Base-by-base conservation (phyloP, 495 filamentous ascomycete genomes). In the Penicillium macrosclerotiorum region DNA sequence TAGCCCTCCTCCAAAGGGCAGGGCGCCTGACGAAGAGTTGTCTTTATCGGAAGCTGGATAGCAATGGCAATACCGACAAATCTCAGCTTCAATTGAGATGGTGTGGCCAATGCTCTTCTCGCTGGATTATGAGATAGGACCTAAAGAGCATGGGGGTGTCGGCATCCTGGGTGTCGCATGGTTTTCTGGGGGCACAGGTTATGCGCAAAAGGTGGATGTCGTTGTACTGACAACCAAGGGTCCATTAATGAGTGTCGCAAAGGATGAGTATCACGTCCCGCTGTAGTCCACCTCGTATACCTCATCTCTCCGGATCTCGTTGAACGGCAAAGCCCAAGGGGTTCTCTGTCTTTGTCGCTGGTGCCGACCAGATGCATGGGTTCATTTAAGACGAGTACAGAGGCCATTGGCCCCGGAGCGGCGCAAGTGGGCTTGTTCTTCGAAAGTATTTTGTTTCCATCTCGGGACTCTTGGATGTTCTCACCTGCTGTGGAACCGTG, bases 151-250 rank as follows among this genome's bases (percentile, higher is more conserved):
- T 27, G 16, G 31, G 14, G 11, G 27, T 16, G n/a, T n/a, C n/a
- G 17, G 19, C 4, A 51, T 45, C 34, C 41, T 23, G 16, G 47
- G 33, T 16, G 13, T 19, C n/a, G 41, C 41, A 45, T 51, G 47
- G 34, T 24, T 42, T 17, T 25, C 33, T 34, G 32, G 31, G 24
- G n/a, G n/a, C n/a, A n/a, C n/a, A n/a, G n/a, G n/a, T n/a, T n/a
- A n/a, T n/a, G n/a, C n/a, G n/a, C n/a, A 30, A 1, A 13, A 14
- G n/a, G 36, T 12, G 17, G 33, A 7, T 35, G 9, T 37, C 8
- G 49, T 60, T 31, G 49, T 31, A 60, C 56, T 13, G 34, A 44
- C 53, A 60, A 48, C 49, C 46, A 41, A 37, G 55, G 40, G 47
- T 55, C 41, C 41, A 45, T n/a, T n/a, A n/a, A 38, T 31, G 8